Conservation (phyloP, 495 filamentous ascomycete genomes). For the Hypoxylon lenormandii region DNA sequence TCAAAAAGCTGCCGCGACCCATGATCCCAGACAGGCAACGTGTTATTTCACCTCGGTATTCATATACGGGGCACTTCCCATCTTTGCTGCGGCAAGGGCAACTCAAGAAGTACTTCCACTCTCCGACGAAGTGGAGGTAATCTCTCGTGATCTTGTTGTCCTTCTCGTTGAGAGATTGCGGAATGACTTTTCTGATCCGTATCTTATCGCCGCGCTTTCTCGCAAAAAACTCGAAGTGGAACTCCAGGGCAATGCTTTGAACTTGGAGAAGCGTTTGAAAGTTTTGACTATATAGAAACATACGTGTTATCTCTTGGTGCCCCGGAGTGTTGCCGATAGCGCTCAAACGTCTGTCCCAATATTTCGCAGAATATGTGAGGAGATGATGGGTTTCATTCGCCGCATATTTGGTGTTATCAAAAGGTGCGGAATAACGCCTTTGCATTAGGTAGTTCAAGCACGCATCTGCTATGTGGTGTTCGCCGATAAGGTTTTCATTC, state of each 20-base stretch:
- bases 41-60: constrained; percentile 2
- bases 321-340: not conserved
- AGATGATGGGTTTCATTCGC: constrained; percentile 3
- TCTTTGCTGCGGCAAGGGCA: not conserved
- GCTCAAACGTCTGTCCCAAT: constrained; percentile 3
- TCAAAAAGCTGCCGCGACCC: constrained; percentile 1
- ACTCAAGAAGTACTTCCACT: constrained; percentile 4
- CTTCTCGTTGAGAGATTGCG: not conserved
- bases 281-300: not conserved
- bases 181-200: not conserved
- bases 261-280: constrained; percentile 8
- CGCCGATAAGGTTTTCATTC: not conserved
- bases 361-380: constrained; percentile 8
- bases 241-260: not conserved
- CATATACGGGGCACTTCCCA: not conserved
- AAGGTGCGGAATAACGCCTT: not conserved
- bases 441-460: constrained; percentile 6
- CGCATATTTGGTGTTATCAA: not conserved
- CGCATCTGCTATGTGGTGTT: constrained; percentile 7
- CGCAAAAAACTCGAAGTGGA: not conserved
- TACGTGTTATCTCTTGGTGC: not conserved
- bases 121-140: constrained; percentile 5
- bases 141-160: not conserved
- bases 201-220: not conserved
- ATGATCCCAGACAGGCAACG: constrained; percentile 8